Conservation (phyloP, 2,329 filamentous ascomycete species). For the Penicillium vulpinum region DNA sequence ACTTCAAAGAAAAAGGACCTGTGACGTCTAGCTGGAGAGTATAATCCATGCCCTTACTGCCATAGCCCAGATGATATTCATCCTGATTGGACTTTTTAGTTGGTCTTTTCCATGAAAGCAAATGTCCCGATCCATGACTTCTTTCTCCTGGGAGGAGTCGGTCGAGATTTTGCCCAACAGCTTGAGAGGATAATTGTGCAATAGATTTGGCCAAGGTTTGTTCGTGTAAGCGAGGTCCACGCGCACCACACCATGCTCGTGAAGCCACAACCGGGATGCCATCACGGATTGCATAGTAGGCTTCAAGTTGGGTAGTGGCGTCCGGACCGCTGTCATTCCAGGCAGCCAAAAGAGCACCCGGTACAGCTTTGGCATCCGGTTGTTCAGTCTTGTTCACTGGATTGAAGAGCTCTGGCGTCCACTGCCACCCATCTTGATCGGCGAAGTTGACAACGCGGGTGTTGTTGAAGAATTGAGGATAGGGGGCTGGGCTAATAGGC, state of each 20-base stretch:
- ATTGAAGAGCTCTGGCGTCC: constrained; percentile 55
- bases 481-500: constrained; percentile 51
- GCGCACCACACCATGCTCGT: constrained; percentile 56
- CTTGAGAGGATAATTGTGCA: constrained; percentile 42
- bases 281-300: constrained; percentile 54
- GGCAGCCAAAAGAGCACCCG: constrained; percentile 52
- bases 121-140: constrained; percentile 15
- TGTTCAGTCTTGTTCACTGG: constrained; percentile 52
- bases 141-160: neutral
- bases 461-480: constrained; percentile 51
- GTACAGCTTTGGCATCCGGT: constrained; percentile 43
- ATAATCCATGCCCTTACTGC: constrained; percentile 59
- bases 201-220: constrained; percentile 42
- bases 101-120: constrained; percentile 39
- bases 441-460: constrained; percentile 53
- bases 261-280: constrained; percentile 54
- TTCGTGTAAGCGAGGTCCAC: constrained; percentile 44
- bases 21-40: constrained; percentile 52
- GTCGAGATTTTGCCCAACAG: constrained; percentile 55
- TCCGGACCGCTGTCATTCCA: constrained; percentile 60
- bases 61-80: constrained; percentile 38
- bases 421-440: constrained; percentile 45
- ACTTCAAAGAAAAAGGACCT: constrained; percentile 49
- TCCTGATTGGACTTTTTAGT: constrained; percentile 33
- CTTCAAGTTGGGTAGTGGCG: constrained; percentile 53